A percentile compares a stretch with the other conserved stretches of the same genome.
Evolutionary conservation across 768 basidiomycete species (phyloP).

Genomic region (Porphyrellus cyaneotinctus): DNA sequence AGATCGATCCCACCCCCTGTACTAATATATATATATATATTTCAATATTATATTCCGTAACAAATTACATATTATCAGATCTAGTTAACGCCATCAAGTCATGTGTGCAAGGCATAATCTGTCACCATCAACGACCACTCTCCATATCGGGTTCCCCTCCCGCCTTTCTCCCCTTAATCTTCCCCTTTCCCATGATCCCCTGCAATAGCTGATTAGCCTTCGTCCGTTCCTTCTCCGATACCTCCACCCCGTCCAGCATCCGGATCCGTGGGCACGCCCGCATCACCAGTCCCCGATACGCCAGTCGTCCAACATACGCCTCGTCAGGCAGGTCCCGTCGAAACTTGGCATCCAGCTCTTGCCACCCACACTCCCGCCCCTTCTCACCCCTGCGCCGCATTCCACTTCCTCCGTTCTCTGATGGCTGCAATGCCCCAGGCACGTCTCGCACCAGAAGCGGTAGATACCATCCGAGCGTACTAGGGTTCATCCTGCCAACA

Average conservation of each 20-base stretch:
- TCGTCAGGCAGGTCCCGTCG: slow-evolving; percentile 87
- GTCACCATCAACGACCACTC: slow-evolving; percentile 16
- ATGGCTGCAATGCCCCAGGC: slow-evolving; percentile 64
- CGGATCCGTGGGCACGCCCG: slow-evolving; percentile 59
- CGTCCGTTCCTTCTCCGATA: slow-evolving; percentile 77
- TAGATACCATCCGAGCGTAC: slow-evolving; percentile 93
- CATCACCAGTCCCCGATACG: slow-evolving; percentile 89
- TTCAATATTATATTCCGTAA: slow-evolving; percentile 9
- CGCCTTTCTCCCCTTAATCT: slow-evolving; percentile 29
- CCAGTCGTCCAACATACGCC: slow-evolving; percentile 80
- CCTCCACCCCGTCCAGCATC: slow-evolving; percentile 82
- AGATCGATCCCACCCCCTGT: slow-evolving; percentile 2
- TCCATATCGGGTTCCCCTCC: slow-evolving; percentile 15
- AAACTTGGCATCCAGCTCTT: slow-evolving; percentile 79
- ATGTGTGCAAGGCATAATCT: slow-evolving; percentile 32
- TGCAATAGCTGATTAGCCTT: slow-evolving; percentile 72
- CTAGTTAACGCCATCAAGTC: slow-evolving; percentile 18
- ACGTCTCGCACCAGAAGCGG: slow-evolving; percentile 74
- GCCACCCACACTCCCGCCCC: slow-evolving; percentile 47
- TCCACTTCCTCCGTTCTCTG: slow-evolving; percentile 34
- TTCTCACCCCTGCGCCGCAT: slow-evolving; percentile 30
- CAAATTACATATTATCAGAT: slow-evolving; percentile 10
- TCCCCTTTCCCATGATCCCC: slow-evolving; percentile 46
- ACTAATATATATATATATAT: slow-evolving; percentile 3
- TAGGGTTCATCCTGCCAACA: slow-evolving; percentile 82